phyloP scores from a whole-genome alignment of 1,284 basidiomycete species.

The Melampsora occidentalis region DNA sequence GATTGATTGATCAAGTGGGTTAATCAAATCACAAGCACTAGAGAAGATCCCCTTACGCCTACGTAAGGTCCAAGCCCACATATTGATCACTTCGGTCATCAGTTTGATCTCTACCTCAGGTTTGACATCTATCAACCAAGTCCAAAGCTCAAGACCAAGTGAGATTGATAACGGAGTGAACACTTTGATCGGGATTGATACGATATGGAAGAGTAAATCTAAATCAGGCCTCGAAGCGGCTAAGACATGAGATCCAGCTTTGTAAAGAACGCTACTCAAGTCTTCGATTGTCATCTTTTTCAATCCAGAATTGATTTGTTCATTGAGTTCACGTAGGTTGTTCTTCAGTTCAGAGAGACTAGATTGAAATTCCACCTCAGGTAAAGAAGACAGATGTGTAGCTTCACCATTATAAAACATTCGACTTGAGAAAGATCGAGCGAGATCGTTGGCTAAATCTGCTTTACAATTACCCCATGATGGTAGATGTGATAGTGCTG shows the following conservation, averaged over 20 bases:
- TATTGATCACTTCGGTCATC: constrained; percentile 78
- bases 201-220: constrained; percentile 81
- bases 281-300: constrained; percentile 29
- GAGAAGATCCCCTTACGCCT: constrained; percentile 79
- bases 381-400: constrained; percentile 30
- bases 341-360: constrained; percentile 19
- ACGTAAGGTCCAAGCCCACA: constrained; percentile 80
- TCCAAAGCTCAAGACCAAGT: constrained; percentile 90
- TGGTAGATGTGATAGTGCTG: neutral
- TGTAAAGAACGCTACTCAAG: constrained; percentile 32
- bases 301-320: constrained; percentile 18
- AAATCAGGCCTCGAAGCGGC: constrained; percentile 66
- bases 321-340: constrained; percentile 19
- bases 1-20: constrained; percentile 82
- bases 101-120: constrained; percentile 71
- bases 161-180: constrained; percentile 82
- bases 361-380: constrained; percentile 20
- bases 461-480: constrained; percentile 22
- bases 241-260: constrained; percentile 38
- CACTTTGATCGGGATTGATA: constrained; percentile 81
- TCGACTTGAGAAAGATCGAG: constrained; percentile 36
- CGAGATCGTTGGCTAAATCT: constrained; percentile 32
- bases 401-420: constrained; percentile 44
- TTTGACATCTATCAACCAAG: constrained; percentile 88
- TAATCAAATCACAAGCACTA: constrained; percentile 64